Evolutionary conservation across 2,329 filamentous ascomycete species (phyloP).

Genomic region (Hypoxylon sp.): DNA sequence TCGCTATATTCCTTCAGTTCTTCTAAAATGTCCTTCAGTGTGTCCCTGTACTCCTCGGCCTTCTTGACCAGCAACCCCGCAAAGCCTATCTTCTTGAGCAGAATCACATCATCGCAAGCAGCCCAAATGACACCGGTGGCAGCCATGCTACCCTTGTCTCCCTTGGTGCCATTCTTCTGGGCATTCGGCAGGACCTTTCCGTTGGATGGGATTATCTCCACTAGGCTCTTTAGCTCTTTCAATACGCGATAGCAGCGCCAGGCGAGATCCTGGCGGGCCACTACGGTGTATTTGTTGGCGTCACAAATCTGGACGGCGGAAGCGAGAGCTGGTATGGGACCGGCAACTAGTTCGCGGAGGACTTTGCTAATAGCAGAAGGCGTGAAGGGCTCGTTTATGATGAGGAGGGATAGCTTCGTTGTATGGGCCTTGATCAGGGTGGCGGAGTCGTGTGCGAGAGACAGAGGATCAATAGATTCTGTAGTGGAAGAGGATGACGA

Average conservation of each 20-base stretch:
- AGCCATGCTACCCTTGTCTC: conserved; percentile 67
- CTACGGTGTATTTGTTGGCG: conserved; percentile 70
- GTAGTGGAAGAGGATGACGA: conserved; percentile 31
- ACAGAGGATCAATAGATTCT: conserved; percentile 68
- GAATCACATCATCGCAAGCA: conserved; percentile 79
- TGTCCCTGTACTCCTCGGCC: conserved; percentile 79
- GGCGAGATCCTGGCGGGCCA: conserved; percentile 74
- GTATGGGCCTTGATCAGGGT: conserved; percentile 83
- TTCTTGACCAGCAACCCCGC: conserved; percentile 77
- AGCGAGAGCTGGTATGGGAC: conserved; percentile 80
- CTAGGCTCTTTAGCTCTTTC: conserved; percentile 70
- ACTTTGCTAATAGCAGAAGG: conserved; percentile 79
- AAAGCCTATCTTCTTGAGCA: conserved; percentile 75
- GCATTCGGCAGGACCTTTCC: conserved; percentile 65
- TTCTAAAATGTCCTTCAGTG: conserved; percentile 83
- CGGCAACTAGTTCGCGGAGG: conserved; percentile 77
- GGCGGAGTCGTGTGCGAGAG: conserved; percentile 78
- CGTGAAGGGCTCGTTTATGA: conserved; percentile 89
- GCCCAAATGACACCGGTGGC: conserved; percentile 86
- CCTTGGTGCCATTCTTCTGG: conserved; percentile 60
- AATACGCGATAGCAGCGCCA: conserved; percentile 71
- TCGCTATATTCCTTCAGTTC: conserved; percentile 92
- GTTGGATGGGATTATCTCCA: conserved; percentile 71
- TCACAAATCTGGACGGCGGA: conserved; percentile 77
- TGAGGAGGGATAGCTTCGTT: conserved; percentile 87